A percentile compares a stretch with the other conserved stretches of the same genome.
Conservation (phyloP, 1,284 basidiomycete genomes). For the Moesziomyces sp. region DNA sequence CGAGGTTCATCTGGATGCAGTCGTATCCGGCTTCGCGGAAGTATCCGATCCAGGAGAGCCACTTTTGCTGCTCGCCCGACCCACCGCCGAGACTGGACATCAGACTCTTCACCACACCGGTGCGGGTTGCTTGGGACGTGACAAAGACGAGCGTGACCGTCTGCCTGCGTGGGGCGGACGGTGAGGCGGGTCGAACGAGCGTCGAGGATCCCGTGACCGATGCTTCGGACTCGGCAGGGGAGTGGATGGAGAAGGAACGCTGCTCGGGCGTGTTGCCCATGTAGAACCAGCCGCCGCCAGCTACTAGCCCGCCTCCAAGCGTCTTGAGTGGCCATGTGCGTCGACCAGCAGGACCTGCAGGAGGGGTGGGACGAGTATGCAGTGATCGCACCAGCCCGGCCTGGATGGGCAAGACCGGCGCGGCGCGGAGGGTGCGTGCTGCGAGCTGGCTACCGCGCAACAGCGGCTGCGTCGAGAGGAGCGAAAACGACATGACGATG, state of each 20-base stretch:
- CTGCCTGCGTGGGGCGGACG: conserved; percentile 33
- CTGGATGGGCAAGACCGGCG: background rate
- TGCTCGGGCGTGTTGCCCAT: background rate
- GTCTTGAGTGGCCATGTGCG: conserved; percentile 23
- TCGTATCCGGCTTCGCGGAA: conserved; percentile 50
- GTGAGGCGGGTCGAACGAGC: conserved; percentile 29
- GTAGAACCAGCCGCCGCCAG: conserved; percentile 26
- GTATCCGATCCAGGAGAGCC: conserved; percentile 49
- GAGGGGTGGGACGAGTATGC: conserved; percentile 7
- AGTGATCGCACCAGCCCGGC: conserved; percentile 4
- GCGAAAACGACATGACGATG: conserved; percentile 10
- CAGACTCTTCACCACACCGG: conserved; percentile 28
- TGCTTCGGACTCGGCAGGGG: conserved; percentile 17
- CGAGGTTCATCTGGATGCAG: conserved; percentile 47
- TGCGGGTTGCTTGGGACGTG: conserved; percentile 11
- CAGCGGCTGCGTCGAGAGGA: conserved; percentile 7
- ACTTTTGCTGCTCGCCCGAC: conserved; percentile 17
- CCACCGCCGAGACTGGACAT: conserved; percentile 23
- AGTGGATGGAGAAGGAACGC: conserved; percentile 19
- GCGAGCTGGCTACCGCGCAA: conserved; percentile 6
- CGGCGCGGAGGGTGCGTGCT: conserved; percentile 2
- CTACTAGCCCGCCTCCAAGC: conserved; percentile 27
- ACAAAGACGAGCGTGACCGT: conserved; percentile 37
- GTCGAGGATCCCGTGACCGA: conserved; percentile 21
- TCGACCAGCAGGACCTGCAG: background rate